Evolutionary conservation across 2,329 filamentous ascomycete species (phyloP).

Genomic region (Aspergillus sp.): DNA sequence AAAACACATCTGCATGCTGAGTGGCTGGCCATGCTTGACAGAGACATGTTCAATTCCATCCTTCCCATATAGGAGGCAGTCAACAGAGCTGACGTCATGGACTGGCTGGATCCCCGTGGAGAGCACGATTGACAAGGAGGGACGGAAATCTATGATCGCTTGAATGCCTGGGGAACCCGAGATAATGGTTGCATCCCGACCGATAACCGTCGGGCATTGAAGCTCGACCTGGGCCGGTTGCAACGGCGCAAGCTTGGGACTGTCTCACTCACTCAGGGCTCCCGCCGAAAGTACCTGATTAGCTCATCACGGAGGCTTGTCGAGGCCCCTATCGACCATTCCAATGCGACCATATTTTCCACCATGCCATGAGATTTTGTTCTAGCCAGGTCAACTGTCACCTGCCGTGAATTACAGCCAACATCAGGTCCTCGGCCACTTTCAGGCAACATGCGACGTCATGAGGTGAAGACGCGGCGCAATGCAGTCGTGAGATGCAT

Average conservation of each 20-base stretch:
- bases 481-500: not conserved
- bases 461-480: no score
- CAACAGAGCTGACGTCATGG: not conserved
- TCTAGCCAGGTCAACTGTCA: not conserved
- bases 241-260: not conserved
- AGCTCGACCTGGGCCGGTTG: not conserved
- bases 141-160: not conserved
- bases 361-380: not conserved
- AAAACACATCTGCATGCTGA: not conserved
- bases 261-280: not conserved
- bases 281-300: not conserved
- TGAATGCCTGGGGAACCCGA: not conserved
- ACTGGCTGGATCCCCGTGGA: not conserved
- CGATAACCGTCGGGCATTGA: not conserved
- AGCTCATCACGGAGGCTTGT: not conserved
- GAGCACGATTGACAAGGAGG: not conserved
- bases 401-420: not conserved
- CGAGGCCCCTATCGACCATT: not conserved
- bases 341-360: not conserved
- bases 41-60: not conserved
- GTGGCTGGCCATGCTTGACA: not conserved
- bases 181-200: not conserved
- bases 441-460: no score
- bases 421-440: not conserved
- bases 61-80: not conserved